phyloP scores from a whole-genome alignment of 129 eudicot species.

The Ambrosia artemisiifolia region DNA sequence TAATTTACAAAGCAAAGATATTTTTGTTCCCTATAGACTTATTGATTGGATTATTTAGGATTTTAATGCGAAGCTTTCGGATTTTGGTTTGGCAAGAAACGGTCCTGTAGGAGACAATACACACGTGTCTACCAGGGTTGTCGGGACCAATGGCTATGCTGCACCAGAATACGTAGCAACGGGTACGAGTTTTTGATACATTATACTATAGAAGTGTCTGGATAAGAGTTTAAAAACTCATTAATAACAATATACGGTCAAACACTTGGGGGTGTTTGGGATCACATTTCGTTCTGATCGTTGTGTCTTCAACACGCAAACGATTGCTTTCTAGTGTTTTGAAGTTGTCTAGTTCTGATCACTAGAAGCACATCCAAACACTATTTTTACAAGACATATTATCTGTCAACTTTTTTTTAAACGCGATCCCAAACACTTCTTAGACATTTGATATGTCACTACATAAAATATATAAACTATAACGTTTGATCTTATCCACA shows the following conservation, averaged over 20 bases:
- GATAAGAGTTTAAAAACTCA: not conserved
- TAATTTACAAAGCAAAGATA: not conserved
- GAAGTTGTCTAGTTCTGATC: too few species aligned
- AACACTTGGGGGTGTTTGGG: not conserved
- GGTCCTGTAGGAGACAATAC: conserved; percentile 74
- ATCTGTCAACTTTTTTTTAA: not conserved
- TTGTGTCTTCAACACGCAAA: not conserved
- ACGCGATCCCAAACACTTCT: not conserved
- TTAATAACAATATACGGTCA: not conserved
- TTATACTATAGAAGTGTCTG: not conserved
- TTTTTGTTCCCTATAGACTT: not conserved
- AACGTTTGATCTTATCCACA: not conserved
- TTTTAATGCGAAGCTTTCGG: conserved; percentile 68
- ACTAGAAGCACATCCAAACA: not conserved
- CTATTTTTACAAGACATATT: not conserved
- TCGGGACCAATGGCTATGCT: conserved; percentile 73
- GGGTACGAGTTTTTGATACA: conserved; percentile 18
- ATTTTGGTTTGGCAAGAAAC: conserved; percentile 68
- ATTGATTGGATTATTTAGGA: conserved; percentile 36
- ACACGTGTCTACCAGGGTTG: conserved; percentile 73
- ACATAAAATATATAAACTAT: not conserved
- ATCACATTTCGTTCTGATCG: not conserved
- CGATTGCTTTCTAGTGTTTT: not conserved
- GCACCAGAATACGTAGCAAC: conserved; percentile 78
- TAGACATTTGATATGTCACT: not conserved